phyloP scores from a whole-genome alignment of 2,329 filamentous ascomycete genomes.

The Colletotrichum sublineola region DNA sequence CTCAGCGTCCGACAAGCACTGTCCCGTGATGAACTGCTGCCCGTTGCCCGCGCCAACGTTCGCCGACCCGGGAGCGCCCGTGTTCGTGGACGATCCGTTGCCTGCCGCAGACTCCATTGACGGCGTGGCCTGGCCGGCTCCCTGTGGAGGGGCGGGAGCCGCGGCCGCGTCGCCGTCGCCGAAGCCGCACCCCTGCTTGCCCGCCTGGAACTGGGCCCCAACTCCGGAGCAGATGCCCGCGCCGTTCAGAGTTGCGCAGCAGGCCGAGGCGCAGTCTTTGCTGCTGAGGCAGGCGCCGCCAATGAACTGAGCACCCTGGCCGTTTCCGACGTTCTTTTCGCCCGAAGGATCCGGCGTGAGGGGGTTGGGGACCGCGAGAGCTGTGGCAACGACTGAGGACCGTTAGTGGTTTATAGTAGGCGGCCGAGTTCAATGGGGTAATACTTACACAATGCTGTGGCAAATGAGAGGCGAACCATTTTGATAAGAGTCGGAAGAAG shows the following conservation, averaged over 20 bases:
- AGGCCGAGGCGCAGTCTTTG: slow-evolving; percentile 47
- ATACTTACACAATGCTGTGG: slow-evolving; percentile 37
- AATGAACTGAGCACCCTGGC: slow-evolving; percentile 48
- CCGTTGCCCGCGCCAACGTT: slow-evolving; percentile 51
- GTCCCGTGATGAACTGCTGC: slow-evolving; percentile 52
- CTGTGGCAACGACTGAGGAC: slow-evolving; percentile 42
- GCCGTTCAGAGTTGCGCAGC: slow-evolving; percentile 46
- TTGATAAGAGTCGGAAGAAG: background rate
- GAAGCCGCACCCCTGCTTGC: slow-evolving; percentile 49
- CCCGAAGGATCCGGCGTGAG: slow-evolving; percentile 47
- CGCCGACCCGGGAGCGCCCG: slow-evolving; percentile 32
- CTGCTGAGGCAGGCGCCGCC: slow-evolving; percentile 48
- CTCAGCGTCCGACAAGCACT: slow-evolving; percentile 50
- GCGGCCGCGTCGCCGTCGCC: slow-evolving; percentile 28
- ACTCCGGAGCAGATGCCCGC: slow-evolving; percentile 49
- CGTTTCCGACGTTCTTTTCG: slow-evolving; percentile 48
- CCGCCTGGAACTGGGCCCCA: slow-evolving; percentile 46
- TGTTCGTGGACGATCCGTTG: background rate
- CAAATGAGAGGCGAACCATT: slow-evolving; percentile 40
- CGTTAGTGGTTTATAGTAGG: background rate
- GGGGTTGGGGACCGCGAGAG: slow-evolving; percentile 42
- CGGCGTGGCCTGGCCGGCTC: slow-evolving; percentile 15
- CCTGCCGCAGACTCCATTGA: slow-evolving; percentile 21
- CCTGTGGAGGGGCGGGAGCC: background rate
- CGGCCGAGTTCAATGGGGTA: too few species aligned